phyloP scores from a whole-genome alignment of 306 rosid species.

The Quercus aquifolioides region DNA sequence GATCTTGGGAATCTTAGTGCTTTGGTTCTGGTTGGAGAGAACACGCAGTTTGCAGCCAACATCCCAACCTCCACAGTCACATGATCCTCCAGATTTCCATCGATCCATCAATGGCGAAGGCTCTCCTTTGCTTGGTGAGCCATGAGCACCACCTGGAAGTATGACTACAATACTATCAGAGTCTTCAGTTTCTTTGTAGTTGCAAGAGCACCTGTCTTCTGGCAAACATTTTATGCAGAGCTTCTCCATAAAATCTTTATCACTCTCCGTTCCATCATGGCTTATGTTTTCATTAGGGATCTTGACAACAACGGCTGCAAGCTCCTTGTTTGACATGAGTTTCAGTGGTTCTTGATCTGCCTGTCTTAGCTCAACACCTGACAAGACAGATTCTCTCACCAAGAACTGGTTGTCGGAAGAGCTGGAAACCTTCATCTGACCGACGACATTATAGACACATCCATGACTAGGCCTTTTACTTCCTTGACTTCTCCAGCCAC shows the following conservation, averaged over 20 bases:
- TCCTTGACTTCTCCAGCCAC: slow-evolving; percentile 72
- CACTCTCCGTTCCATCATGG: slow-evolving; percentile 19
- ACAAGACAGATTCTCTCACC: slow-evolving; percentile 56
- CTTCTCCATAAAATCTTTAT: slow-evolving; percentile 25
- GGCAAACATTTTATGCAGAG: slow-evolving; percentile 36
- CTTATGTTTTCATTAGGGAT: slow-evolving; percentile 41
- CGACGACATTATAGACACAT: slow-evolving; percentile 63
- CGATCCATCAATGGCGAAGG: slow-evolving; percentile 72
- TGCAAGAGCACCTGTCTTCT: slow-evolving; percentile 39
- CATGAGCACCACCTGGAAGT: slow-evolving; percentile 78
- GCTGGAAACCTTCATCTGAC: slow-evolving; percentile 71
- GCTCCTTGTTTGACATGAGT: slow-evolving; percentile 48
- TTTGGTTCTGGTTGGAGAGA: slow-evolving; percentile 48
- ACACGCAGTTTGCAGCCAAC: slow-evolving; percentile 82
- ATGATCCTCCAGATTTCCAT: slow-evolving; percentile 77
- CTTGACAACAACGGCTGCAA: slow-evolving; percentile 69
- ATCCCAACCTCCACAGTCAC: slow-evolving; percentile 99
- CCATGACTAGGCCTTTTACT: slow-evolving; percentile 52
- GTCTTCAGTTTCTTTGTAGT: slow-evolving; percentile 35
- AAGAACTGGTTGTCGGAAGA: slow-evolving; percentile 31
- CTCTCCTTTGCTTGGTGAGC: slow-evolving; percentile 65
- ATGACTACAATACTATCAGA: slow-evolving; percentile 43
- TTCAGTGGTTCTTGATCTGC: slow-evolving; percentile 40
- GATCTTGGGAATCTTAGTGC: slow-evolving; percentile 22
- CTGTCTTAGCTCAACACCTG: slow-evolving; percentile 51